Evolutionary conservation across 495 filamentous ascomycete genomes (phyloP), one percentile per base, ranked within the genome.

Genomic region (Aspergillus kassunensis): DNA sequence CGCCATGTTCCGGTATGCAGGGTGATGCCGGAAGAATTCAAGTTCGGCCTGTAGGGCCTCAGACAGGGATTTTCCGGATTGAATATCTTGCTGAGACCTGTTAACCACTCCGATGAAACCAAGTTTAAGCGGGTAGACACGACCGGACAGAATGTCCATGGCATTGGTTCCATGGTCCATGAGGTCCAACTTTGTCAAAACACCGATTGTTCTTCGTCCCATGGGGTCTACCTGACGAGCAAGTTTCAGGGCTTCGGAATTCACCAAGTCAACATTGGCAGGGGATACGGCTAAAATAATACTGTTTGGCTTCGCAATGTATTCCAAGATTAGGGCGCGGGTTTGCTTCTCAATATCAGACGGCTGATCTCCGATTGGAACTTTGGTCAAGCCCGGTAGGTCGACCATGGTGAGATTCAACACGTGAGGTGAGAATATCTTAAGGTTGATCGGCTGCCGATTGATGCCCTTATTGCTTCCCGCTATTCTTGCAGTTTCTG

Each of bases 151-250:
- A 55, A 99, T 97, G 59, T 99, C 93, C 55, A 99, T 76, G 3
- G 93, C 95, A 65, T 99, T 99, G 44, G 93, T 99, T 35, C 93
- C 93, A 65, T 99, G 93, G 63, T 99, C 93, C 93, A 99, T 99
- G 30, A 99, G 76, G 66, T 99, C 93, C 57, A 97, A 78, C 71
- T 99, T 99, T 15, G 93, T 97, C 50, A 99, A 79, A 40, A 99
- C 95, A 37, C 93, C 93, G 60, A 99, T 97, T 8, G 93, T 99
- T 67, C 93, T 83, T 61, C 88, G 81, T 25, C 93, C 95, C 69
- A 96, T 87, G 12, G 93, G 87, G 69, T 99, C 93, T 40, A 99
- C 93, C 81, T 97, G 90, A 18, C 93, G 82, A 49, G 93, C 93
- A 44, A 99, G 87, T 67, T 99, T 99, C 57, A 99, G 73, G 9